Evolutionary conservation across 176 grass and related monocot species (phyloP), one percentile per base, ranked within the genome.

Genomic region (Musa acuminata): DNA sequence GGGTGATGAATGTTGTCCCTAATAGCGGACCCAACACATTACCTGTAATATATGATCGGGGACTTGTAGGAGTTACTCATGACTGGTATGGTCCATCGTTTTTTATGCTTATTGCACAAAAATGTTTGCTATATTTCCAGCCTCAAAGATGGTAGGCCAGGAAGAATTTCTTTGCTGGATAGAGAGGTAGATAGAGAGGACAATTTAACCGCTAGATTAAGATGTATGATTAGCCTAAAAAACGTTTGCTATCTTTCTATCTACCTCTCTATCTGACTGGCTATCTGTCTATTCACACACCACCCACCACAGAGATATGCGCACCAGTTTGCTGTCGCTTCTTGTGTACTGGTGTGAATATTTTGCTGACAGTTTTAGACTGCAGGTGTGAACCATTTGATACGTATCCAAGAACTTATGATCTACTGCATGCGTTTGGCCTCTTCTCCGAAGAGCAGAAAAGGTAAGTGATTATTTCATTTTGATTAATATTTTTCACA

Each of bases 1-100:
- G 94, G 94, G 94, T 97, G 81, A 93, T 97, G 94, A 97, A 97
- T 87, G 85, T 97, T 22, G 87, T 97, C 75, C 90, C 94, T 79
- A 72, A 84, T 62, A 90, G 72, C 53, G 85, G 82, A 26, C 87
- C 94, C 51, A 97, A 93, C 73, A 91, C 94, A 29, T 82, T 97
- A 20, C 90, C 85, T 49, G 87, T 97, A 74, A 97, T 97, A 63
- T 97, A 91, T 85, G 90, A 97, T 73, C 83, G 94, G 24, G 93
- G 90, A 73, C 94, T 97, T 90, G 73, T 97, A 81, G 94, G 94
- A 72, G 90, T 81, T 62, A 81, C 87, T 76, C 94, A 97, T 88
- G 94, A 97, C 83, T 97, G 94, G 94, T 97, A 93, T 24, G 64
- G 8, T 26, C 8, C 13, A 73, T 60, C 57, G 35, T 6, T 43